Evolutionary conservation across 1,284 basidiomycete species (phyloP), one percentile per base, ranked within the genome.

Genomic region (Melampsora americana): DNA sequence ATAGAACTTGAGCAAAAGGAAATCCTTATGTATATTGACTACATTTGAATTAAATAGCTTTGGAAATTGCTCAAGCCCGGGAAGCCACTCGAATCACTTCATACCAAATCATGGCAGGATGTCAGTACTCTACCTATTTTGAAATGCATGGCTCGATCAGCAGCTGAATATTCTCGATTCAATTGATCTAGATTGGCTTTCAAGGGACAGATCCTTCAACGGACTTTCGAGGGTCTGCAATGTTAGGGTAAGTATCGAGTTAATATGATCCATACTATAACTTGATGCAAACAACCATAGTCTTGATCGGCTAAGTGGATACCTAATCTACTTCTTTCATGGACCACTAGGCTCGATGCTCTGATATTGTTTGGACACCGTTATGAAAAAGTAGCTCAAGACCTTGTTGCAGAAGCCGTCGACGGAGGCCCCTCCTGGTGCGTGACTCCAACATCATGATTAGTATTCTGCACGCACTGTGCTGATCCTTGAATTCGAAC

Each of bases 161-260:
- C 56, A 6, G 23, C 42, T 68, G 11, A 23, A 20, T 44, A 44
- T 23, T 44, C 18, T 70, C 44, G 6, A 69, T 30, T 4, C 35
- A 4, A 20, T 26, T 53, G 12, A 30, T 35, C 50, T 18, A 70
- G 70, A 72, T 72, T 64, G 70, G 70, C 11, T 72, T 72, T 66
- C 70, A 72, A 39, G 70, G 70, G 4, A 7, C 16, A 11, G 70
- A 72, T 42, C 70, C 70, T 50, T 64, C 70, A 16, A 72, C 70
- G 18, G 70, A 72, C 44, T 48, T 72, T 12, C 39, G 61, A 56
- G 70, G 70, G n/a, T 60, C 60, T 44, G 70, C 56, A 30, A 46
- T 64, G 0, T 62, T 72, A 23, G 61, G 60, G 70, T 72, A 44
- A 70, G 26, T 44, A 12, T 23, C 59, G 12, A 44, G 39, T 23